A percentile compares a stretch with the other conserved stretches of the same genome.
phyloP scores from a whole-genome alignment of 352 stramenopile genomes.

The Globisporangium rhizosaccharum region DNA sequence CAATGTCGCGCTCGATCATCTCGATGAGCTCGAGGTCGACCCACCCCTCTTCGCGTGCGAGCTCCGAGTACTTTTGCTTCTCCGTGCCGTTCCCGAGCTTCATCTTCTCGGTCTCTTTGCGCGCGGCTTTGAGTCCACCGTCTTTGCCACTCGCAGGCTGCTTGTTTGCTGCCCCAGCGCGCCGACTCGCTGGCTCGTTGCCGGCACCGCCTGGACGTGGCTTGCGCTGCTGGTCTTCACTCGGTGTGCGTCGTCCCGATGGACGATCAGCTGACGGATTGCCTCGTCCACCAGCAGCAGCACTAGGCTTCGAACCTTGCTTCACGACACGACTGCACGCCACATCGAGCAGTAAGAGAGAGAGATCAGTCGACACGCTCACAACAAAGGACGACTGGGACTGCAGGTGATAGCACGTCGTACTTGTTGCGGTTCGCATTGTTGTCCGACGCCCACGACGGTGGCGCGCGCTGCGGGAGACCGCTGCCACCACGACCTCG shows the following conservation, averaged over 20 bases:
- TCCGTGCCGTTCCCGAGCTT: constrained; percentile 18
- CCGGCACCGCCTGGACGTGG: constrained; percentile 23
- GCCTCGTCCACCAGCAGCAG: constrained; percentile 11
- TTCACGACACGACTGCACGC: constrained; percentile 29
- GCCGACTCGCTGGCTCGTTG: constrained; percentile 17
- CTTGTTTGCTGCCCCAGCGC: constrained; percentile 17
- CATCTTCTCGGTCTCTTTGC: constrained; percentile 34
- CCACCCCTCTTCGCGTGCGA: constrained; percentile 68
- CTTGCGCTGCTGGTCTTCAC: constrained; percentile 45
- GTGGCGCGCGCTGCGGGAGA: constrained; percentile 23
- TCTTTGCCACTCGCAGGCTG: constrained; percentile 26
- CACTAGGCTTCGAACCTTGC: constrained; percentile 15
- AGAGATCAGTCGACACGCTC: constrained; percentile 8
- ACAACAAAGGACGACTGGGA: too few species aligned
- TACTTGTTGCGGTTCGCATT: constrained; percentile 32
- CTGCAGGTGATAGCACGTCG: background rate
- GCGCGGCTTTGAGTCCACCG: constrained; percentile 33
- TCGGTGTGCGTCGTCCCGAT: constrained; percentile 49
- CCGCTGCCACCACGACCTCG: constrained; percentile 19
- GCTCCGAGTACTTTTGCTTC: constrained; percentile 73
- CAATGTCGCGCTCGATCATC: constrained; percentile 84
- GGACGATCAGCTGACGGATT: constrained; percentile 18
- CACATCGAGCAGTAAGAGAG: background rate
- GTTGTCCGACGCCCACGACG: constrained; percentile 54
- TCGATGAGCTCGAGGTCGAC: constrained; percentile 81